Evolutionary conservation across 139 green algal species (phyloP), one percentile per base, ranked within the genome.

Genomic region (Coelastrella sp.): DNA sequence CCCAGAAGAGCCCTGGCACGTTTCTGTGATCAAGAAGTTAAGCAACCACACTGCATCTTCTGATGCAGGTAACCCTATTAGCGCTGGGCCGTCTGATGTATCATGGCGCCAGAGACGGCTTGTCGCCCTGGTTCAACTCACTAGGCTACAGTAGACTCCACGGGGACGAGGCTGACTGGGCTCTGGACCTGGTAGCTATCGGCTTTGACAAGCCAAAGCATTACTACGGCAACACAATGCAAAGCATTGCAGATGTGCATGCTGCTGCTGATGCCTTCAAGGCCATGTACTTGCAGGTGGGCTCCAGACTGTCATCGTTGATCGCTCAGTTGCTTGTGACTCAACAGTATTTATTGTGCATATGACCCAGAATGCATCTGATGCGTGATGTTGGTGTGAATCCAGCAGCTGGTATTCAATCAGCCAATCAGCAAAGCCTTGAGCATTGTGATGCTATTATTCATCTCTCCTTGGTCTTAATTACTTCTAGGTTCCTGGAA

Each of bases 31-130:
- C 5, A 4, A 7, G 11, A 15, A 5, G 4, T 12, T 3, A 70
- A 15, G 3, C 5, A 15, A 70, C 14, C 63, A 20, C 63, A 15
- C 5, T 70, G 11, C 63, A 70, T 15, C 11, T 57, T 25, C 49
- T 17, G 19, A 15, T 17, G 6, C 95, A 99, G 93, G 87, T 99
- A 25, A 90, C 97, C 7, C 93, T 99, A 57, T 82, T 99, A 25
- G 93, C 91, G 11, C 75, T 22, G 22, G 93, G 91, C 22, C 90
- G 87, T 20, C 79, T 92, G 14, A 83, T 94, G 84, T 94, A 93
- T 86, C 73, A 83, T 72, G 90, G 92, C 56, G 68, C 83, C 4
- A 56, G 76, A 11, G 89, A 91, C 1, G 75, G 14, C 63, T 81
- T 94, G 27, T 63, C 89, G 8, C 59, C 76, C 60, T 93, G 92